Base-by-base conservation (phyloP, 495 filamentous ascomycete species). In the Xylaria intraflava region DNA sequence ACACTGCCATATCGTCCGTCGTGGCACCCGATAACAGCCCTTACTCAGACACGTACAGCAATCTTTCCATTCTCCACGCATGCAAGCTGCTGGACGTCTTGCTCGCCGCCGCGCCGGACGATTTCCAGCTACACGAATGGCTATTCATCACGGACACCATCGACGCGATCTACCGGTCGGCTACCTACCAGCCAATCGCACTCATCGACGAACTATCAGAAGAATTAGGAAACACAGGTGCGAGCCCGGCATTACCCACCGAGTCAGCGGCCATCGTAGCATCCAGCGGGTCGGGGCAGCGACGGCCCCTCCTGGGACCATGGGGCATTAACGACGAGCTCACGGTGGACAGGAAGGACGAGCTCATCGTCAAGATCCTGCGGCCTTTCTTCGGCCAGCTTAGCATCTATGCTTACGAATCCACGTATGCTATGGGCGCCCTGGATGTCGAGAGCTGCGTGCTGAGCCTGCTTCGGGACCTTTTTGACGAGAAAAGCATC, bases 61-160 rank as follows among this genome's bases (percentile, higher is more conserved):
- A 87, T 54, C 71, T 78, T 22, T 81, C 85, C 10, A 71, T 96
- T 22, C 74, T 97, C 35, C 91, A 96, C 65, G 91, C 89, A 1
- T 95, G 88, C 67, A 96, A 96, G 64, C 79, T 99, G 2, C 76
- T 99, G 6, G 94, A 96, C 53, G 73, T 85, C 20, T 72, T 99
- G 6, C 74, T 99, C 23, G 81, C 88, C n/a, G 74, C 89, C 16
- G 85, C 84, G 4, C 93, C 90, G 0, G 94, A 99, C 56, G 93
- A 97, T 63, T 99, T 96, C 68, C 93, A 97, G 65, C 76, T 95
- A 35, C 80, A 90, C 49, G 89, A 96, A 72, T 99, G 93, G 93
- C 79, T 97, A 16, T 99, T 94, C 67, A 83, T 97, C 22, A 92
- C 90, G 5, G 94, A 99, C 65, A 96, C 91, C 31, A 91, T 96